A percentile compares a stretch with the other conserved stretches of the same genome.
These are phyloP conservation scores for Fusarium lyarnte DNA, from an alignment of 2,329 filamentous ascomycete genomes.

Conservation along the genomic window DNA sequence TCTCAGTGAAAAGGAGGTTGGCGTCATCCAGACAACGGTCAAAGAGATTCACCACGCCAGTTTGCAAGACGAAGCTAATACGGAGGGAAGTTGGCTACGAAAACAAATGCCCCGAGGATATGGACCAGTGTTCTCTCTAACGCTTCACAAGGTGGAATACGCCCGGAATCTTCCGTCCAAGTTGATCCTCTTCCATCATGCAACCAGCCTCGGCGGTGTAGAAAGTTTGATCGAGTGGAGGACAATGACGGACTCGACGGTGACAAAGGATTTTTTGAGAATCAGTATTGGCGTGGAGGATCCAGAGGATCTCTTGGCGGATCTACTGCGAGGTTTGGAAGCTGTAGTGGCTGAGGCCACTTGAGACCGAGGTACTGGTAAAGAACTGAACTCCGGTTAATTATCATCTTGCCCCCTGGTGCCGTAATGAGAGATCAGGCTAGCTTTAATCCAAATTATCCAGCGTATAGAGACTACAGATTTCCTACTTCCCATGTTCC, in stretches of 20 bases:
- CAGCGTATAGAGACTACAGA: not conserved
- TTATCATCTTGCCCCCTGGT: too few relatives aligned
- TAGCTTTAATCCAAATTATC: too few relatives aligned
- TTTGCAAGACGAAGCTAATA: conserved; percentile 71
- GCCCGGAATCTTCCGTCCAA: conserved; percentile 80
- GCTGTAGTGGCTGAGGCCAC: not conserved
- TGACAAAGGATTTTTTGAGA: conserved; percentile 78
- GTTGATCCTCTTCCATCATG: conserved; percentile 87
- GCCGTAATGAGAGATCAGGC: too few relatives aligned
- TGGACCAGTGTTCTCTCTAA: conserved; percentile 85
- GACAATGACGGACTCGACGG: conserved; percentile 79
- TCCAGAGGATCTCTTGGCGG: conserved; percentile 82
- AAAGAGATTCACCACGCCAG: conserved; percentile 80
- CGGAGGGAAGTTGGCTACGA: conserved; percentile 74
- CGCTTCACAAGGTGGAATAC: conserved; percentile 65
- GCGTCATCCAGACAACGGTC: conserved; percentile 57
- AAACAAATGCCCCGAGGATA: conserved; percentile 92
- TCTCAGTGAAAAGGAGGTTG: conserved; percentile 51
- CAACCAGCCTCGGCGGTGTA: conserved; percentile 90
- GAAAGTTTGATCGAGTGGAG: conserved; percentile 98
- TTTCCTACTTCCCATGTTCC: not conserved
- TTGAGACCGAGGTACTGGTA: not conserved
- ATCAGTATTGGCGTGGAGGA: conserved; percentile 89
- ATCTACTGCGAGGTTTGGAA: conserved; percentile 74
- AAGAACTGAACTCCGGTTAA: too few relatives aligned